These are phyloP conservation scores for Linum trigynum DNA, from an alignment of 345 rosid genomes.

Conservation along the genomic window DNA sequence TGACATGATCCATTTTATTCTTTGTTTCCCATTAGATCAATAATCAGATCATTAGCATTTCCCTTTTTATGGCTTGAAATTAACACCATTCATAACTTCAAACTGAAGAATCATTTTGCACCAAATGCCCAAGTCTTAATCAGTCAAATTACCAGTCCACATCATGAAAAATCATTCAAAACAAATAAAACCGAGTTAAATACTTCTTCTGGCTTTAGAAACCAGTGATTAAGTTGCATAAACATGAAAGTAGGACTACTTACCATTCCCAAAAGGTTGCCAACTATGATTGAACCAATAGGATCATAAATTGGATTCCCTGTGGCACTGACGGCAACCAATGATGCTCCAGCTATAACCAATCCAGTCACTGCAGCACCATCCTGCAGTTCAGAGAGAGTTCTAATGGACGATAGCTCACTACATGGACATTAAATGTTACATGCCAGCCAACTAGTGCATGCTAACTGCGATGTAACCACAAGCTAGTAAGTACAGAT, in stretches of 20 bases:
- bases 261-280: conserved; percentile 95
- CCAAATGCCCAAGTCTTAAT: not conserved
- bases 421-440: not conserved
- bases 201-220: too few relatives aligned
- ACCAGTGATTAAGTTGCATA: not conserved
- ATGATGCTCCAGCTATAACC: conserved; percentile 78
- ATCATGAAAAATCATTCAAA: not conserved
- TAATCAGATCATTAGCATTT: too few relatives aligned
- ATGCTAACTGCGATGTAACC: too few relatives aligned
- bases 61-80: too few relatives aligned
- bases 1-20: too few relatives aligned
- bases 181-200: not conserved
- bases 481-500: too few relatives aligned
- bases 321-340: conserved; percentile 72
- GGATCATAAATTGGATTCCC: conserved; percentile 96
- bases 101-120: not conserved
- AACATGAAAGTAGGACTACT: conserved; percentile 1
- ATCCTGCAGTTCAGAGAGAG: conserved; percentile 43
- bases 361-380: conserved; percentile 98
- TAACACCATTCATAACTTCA: too few relatives aligned
- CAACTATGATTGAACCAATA: conserved; percentile 82
- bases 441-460: not conserved
- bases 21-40: too few relatives aligned
- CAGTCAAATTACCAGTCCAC: not conserved
- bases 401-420: conserved; percentile 1